phyloP scores from a whole-genome alignment of 495 filamentous ascomycete genomes.

The Aspergillus asperescens region DNA sequence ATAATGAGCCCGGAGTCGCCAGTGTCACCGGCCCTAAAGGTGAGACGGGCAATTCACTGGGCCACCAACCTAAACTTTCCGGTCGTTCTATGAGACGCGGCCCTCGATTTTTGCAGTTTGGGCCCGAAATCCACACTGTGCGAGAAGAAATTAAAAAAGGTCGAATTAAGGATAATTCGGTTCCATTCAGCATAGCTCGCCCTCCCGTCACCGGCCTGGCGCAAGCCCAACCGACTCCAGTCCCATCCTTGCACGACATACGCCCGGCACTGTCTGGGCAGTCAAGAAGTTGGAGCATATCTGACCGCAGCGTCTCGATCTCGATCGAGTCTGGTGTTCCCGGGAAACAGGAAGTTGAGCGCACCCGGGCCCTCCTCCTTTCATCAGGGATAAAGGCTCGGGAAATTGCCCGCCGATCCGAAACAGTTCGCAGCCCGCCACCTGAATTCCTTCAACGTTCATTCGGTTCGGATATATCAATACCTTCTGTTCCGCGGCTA shows the following conservation, averaged over 20 bases:
- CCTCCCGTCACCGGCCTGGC: constrained; percentile 46
- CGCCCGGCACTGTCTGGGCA: constrained; percentile 24
- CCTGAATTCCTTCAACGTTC: constrained; percentile 35
- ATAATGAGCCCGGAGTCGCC: constrained; percentile 15
- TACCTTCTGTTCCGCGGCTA: constrained; percentile 50
- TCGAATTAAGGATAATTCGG: constrained; percentile 27
- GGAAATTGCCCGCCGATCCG: constrained; percentile 64
- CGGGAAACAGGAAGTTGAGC: constrained; percentile 63
- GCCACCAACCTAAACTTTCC: constrained; percentile 16
- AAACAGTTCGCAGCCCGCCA: constrained; percentile 40
- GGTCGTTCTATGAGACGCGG: constrained; percentile 1
- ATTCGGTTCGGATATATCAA: constrained; percentile 21
- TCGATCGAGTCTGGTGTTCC: constrained; percentile 32
- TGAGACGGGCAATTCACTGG: constrained; percentile 7
- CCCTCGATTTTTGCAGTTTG: constrained; percentile 21
- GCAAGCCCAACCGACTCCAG: constrained; percentile 35
- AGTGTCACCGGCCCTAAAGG: constrained; percentile 16
- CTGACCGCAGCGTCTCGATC: constrained; percentile 48
- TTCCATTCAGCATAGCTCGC: constrained; percentile 32
- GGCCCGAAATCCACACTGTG: constrained; percentile 23
- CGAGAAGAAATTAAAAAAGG: constrained; percentile 24
- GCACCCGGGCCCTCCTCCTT: constrained; percentile 66
- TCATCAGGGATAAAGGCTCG: constrained; percentile 81
- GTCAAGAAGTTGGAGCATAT: constrained; percentile 60
- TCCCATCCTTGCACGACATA: constrained; percentile 18